Evolutionary conservation across 2,329 filamentous ascomycete genomes (phyloP).

Genomic region (Cordyceps farinosa): DNA sequence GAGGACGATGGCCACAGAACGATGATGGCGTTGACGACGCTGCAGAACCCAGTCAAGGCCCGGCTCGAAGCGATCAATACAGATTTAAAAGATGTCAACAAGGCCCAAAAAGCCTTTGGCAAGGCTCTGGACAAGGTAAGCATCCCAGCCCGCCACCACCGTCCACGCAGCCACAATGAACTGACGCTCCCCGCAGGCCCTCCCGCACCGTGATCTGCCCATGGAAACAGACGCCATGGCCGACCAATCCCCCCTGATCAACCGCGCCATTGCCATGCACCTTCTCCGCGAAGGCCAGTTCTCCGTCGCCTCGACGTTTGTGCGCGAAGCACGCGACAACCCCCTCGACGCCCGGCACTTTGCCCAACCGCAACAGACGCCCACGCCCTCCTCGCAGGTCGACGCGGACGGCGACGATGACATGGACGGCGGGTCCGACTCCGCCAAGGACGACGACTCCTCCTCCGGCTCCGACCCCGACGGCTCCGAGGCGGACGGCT

Average conservation of each 20-base stretch:
- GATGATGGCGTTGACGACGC: conserved; percentile 71
- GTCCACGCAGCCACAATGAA: conserved; percentile 19
- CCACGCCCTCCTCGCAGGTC: conserved; percentile 22
- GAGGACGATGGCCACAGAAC: conserved; percentile 52
- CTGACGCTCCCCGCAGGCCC: conserved; percentile 28
- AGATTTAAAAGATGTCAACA: conserved; percentile 78
- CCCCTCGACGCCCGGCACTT: conserved; percentile 19
- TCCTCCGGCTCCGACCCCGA: not conserved
- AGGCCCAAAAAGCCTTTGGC: conserved; percentile 76
- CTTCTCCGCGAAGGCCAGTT: conserved; percentile 93
- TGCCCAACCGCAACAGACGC: not conserved
- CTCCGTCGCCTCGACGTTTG: conserved; percentile 78
- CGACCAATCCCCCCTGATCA: conserved; percentile 72
- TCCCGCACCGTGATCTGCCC: conserved; percentile 59
- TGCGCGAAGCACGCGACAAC: conserved; percentile 62
- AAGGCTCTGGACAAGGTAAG: conserved; percentile 78
- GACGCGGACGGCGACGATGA: conserved; percentile 27
- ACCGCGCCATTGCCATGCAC: conserved; percentile 94
- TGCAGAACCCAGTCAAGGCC: conserved; percentile 81
- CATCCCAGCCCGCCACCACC: not conserved
- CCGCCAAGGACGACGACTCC: not conserved
- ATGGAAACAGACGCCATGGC: conserved; percentile 78
- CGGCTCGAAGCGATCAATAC: conserved; percentile 77
- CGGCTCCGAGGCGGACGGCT: not conserved
- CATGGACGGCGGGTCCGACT: conserved; percentile 24